phyloP scores from a whole-genome alignment of 2,329 filamentous ascomycete species.

The Talaromyces verruculosus region DNA sequence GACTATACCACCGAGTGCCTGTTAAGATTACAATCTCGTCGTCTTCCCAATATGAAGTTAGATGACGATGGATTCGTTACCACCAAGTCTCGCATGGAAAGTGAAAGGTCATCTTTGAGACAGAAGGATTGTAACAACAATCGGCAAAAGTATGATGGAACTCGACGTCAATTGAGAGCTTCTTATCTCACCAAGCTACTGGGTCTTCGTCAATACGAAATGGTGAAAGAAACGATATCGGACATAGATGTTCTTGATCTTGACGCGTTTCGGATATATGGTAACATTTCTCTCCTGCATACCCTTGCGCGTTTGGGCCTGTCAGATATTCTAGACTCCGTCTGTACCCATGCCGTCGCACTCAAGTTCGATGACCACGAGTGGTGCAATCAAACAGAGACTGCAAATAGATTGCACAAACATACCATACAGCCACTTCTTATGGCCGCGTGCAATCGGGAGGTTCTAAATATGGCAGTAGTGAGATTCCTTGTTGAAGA shows the following conservation, averaged over 20 bases:
- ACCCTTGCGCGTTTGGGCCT: background rate
- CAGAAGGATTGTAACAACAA: conserved; percentile 1
- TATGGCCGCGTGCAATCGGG: conserved; percentile 1
- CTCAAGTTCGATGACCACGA: conserved; percentile 9
- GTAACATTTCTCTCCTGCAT: conserved; percentile 3
- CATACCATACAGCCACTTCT: background rate
- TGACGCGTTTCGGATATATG: background rate
- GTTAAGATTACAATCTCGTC: conserved; percentile 8
- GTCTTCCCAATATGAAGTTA: background rate
- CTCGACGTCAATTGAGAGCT: background rate
- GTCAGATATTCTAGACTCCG: background rate
- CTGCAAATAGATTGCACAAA: background rate
- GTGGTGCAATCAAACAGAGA: conserved; percentile 14
- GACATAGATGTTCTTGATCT: background rate
- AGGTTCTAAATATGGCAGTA: conserved; percentile 10
- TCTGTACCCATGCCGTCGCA: conserved; percentile 5
- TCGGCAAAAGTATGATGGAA: background rate
- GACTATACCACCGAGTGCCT: conserved; percentile 11
- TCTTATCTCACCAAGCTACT: background rate
- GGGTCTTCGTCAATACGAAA: conserved; percentile 8
- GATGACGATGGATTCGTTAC: background rate
- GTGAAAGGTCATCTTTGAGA: conserved; percentile 7
- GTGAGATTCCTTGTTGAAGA: conserved; percentile 11
- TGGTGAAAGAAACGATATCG: conserved; percentile 9
- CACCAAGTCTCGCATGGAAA: conserved; percentile 6